These are phyloP conservation scores for Yarrowia osloensis DNA, from an alignment of 805 yeast genomes.

Conservation along the genomic window DNA sequence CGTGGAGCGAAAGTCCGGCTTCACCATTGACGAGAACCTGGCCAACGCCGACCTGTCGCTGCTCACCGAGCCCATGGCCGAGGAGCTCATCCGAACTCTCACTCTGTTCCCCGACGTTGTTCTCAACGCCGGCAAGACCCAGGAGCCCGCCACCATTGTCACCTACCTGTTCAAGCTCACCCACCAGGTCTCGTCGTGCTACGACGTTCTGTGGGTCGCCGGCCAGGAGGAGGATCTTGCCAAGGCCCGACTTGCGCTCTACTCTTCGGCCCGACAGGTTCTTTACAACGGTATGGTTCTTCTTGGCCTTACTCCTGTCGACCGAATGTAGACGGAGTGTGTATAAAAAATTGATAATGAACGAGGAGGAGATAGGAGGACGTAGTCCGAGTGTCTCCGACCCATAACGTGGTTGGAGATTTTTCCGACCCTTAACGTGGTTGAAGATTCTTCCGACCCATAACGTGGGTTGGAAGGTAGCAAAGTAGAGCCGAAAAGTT, in stretches of 20 bases:
- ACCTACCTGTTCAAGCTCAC: conserved; percentile 90
- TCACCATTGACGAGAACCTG: conserved; percentile 39
- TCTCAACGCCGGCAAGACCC: conserved; percentile 76
- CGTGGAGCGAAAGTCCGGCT: conserved; percentile 76
- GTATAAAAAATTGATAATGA: neutral
- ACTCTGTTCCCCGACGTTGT: conserved; percentile 91
- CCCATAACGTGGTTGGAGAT: no score
- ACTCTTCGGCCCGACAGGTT: conserved; percentile 85
- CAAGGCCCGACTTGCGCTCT: conserved; percentile 86
- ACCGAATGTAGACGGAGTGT: conserved; percentile 72
- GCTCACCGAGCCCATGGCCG: conserved; percentile 71
- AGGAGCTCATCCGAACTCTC: conserved; percentile 68
- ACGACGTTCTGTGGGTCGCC: conserved; percentile 93
- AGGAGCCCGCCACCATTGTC: conserved; percentile 92
- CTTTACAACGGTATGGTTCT: conserved; percentile 85
- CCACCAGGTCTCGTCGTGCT: conserved; percentile 94
- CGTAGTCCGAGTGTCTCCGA: no score
- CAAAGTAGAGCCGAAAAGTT: no score
- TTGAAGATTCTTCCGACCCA: no score
- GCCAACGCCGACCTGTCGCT: conserved; percentile 56
- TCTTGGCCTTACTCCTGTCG: conserved; percentile 96
- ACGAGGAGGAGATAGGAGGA: no score
- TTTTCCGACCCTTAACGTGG: no score
- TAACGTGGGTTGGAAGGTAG: no score
- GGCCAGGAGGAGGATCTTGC: conserved; percentile 90